Conservation (phyloP, 2,329 filamentous ascomycete species). For the Arthroderma uncinatum region DNA sequence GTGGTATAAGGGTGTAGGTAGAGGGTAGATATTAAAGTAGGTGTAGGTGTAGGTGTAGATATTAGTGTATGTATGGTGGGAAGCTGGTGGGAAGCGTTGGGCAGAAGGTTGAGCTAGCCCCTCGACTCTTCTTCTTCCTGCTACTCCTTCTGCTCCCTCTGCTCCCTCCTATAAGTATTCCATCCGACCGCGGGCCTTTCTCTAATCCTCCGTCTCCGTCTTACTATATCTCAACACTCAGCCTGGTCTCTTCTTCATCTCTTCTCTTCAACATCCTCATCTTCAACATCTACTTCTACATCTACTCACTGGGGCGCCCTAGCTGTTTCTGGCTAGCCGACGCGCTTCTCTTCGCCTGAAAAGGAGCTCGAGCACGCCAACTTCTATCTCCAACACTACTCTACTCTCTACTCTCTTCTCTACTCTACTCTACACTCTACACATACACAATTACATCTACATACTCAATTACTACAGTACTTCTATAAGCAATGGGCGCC, state of each 20-base stretch:
- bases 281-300: neutral
- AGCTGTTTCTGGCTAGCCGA: neutral
- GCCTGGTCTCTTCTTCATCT: constrained; percentile 11
- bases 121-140: neutral
- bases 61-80: no score
- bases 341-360: neutral
- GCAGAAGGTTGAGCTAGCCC: no score
- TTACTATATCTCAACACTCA: no score
- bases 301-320: neutral
- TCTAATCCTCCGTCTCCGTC: constrained; percentile 15
- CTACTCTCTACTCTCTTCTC: neutral
- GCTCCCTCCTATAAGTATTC: constrained; percentile 11
- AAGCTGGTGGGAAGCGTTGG: neutral
- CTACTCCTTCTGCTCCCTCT: constrained; percentile 10
- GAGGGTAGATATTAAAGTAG: no score
- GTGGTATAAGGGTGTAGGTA: neutral
- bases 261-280: neutral
- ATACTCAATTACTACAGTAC: constrained; percentile 54
- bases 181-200: constrained; percentile 12
- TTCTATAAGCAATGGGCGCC: constrained; percentile 39
- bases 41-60: no score
- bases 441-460: no score
- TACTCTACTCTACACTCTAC: constrained; percentile 5
- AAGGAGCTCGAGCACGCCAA: neutral
- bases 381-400: neutral